Evolutionary conservation across 1,139 yeast genomes (phyloP), one percentile per base, ranked within the genome.

Genomic region (Kodamaea arcana): DNA sequence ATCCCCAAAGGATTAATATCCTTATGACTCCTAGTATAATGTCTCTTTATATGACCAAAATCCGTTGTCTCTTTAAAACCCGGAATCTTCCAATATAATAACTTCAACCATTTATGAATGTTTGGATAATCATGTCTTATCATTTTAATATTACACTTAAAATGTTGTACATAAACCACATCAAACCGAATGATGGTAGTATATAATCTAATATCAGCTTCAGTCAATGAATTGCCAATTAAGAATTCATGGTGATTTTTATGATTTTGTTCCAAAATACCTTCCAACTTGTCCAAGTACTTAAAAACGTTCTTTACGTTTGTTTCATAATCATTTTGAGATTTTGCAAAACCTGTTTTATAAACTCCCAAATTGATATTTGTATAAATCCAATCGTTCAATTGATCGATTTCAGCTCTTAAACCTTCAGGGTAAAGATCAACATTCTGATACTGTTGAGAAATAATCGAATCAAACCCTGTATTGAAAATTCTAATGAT

Each of bases 281-380:
- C 58, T 60, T 92, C 98, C 30, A 86, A 78, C 50, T 75, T 80
- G 52, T 87, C 95, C 53, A 90, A 70, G 45, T 81, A 72, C 24
- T 67, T 63, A 56, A 92, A 92, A 24, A 90, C 66, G 32, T 71
- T 74, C 28, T 56, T 59, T 6, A 84, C 90, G 48, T 84, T 85
- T 41, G 64, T 64, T 45, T 84, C 94, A 54, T 92, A 92, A 16
- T 83, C 87, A 41, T 81, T 88, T 54, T 87, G 94, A 37, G 73
- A 73, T 15, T 90, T 79, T 5, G 97, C 88, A 60, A 90, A 92
- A 0, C 97, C 97, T 2, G 94, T 48, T 65, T 88, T 92, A 70
- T 92, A 92, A 23, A 92, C 97, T 27, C 97, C 97, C 56, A 87
- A 88, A 69, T 88, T 90, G 58, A 92, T 83, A 49, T 72, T 76